A percentile compares a stretch with the other conserved stretches of the same genome.
These are phyloP conservation scores for Cucumis melo DNA, from an alignment of 306 rosid genomes.

Conservation along the genomic window DNA sequence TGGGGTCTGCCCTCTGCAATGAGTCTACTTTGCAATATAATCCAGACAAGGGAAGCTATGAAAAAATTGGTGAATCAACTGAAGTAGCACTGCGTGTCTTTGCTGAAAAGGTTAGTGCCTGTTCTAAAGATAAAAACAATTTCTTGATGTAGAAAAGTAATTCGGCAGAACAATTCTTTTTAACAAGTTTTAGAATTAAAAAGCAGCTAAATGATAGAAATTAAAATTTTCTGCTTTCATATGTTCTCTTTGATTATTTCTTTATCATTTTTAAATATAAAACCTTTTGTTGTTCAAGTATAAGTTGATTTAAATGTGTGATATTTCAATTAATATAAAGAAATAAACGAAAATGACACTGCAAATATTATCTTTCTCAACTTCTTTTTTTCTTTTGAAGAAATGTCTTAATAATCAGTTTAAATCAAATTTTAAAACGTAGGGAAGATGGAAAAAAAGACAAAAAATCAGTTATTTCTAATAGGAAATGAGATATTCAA, in stretches of 20 bases:
- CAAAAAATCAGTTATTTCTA: no score
- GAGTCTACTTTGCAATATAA: conserved; percentile 87
- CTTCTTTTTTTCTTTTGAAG: not conserved
- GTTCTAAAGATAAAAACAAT: not conserved
- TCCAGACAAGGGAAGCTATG: conserved; percentile 77
- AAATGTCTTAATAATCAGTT: not conserved
- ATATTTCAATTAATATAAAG: not conserved
- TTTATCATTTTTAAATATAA: not conserved
- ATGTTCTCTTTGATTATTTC: not conserved
- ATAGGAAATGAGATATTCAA: no score
- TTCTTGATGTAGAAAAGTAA: not conserved
- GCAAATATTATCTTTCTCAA: not conserved
- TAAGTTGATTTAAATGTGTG: not conserved
- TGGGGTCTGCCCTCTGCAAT: conserved; percentile 93
- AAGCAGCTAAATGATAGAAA: not conserved
- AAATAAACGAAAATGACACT: not conserved
- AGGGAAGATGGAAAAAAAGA: no score
- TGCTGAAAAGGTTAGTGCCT: conserved; percentile 62
- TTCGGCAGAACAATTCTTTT: not conserved
- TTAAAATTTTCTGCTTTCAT: not conserved
- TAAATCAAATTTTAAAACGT: not conserved
- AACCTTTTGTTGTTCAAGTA: not conserved
- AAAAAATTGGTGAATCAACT: conserved; percentile 99
- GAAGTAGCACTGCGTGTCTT: conserved; percentile 97
- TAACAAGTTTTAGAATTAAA: not conserved